phyloP scores from a whole-genome alignment of 2,329 filamentous ascomycete genomes.

The Blastomyces percursus region DNA sequence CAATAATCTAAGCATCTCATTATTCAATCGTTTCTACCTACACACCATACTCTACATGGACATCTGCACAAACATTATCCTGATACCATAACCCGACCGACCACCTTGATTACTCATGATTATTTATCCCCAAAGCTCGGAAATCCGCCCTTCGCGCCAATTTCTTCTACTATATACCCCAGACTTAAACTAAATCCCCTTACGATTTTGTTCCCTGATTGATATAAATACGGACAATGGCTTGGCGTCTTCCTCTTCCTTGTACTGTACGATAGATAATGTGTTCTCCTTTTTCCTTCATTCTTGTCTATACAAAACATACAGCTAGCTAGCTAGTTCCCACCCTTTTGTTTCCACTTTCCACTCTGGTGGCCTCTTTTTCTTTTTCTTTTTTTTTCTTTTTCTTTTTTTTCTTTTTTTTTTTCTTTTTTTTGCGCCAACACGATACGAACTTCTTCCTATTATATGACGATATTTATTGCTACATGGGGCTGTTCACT shows the following conservation, averaged over 20 bases:
- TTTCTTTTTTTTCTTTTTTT: too few species aligned
- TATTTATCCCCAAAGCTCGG: neutral
- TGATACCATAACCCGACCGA: neutral
- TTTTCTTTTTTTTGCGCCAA: too few species aligned
- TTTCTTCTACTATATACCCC: neutral
- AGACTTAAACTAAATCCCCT: neutral
- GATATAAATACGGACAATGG: constrained; percentile 2
- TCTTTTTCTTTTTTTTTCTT: too few species aligned
- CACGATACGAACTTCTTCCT: too few species aligned
- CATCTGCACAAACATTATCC: neutral
- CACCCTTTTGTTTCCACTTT: too few species aligned
- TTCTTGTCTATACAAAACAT: neutral
- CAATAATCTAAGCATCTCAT: neutral
- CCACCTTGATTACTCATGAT: neutral
- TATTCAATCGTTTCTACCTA: neutral
- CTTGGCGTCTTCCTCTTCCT: neutral
- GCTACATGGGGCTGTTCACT: too few species aligned
- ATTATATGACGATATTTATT: too few species aligned
- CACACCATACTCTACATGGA: neutral
- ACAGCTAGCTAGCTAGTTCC: neutral
- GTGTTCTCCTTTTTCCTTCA: neutral
- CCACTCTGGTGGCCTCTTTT: too few species aligned
- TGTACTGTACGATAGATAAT: constrained; percentile 4
- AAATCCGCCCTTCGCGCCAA: neutral
- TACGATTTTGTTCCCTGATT: neutral